Conservation (phyloP, 2,329 filamentous ascomycete species). For the Zymoseptoria pseudotritici region DNA sequence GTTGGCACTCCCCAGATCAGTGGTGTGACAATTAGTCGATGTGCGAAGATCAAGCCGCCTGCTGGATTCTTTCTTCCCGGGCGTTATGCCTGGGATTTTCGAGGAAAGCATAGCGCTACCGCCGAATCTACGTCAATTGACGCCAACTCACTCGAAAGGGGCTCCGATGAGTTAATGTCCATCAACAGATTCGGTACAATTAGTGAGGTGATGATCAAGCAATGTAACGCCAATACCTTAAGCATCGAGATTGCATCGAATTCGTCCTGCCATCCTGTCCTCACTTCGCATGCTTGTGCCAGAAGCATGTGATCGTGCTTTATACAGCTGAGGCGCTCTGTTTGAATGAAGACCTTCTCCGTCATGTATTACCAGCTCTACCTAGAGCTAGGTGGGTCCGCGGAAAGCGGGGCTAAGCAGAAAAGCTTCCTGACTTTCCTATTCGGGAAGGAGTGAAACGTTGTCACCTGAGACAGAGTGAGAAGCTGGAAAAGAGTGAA, state of each 20-base stretch:
- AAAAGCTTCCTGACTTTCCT: not conserved
- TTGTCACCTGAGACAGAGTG: not conserved
- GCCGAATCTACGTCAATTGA: constrained; percentile 1
- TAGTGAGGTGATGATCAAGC: not conserved
- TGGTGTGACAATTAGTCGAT: constrained; percentile 94
- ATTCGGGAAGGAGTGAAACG: not conserved
- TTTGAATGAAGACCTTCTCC: too few relatives aligned
- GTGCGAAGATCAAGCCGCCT: constrained; percentile 66
- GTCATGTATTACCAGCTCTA: too few relatives aligned
- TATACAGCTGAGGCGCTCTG: not conserved
- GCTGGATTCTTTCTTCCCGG: constrained; percentile 10
- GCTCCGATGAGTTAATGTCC: not conserved
- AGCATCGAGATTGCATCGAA: not conserved
- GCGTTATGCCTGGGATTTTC: constrained; percentile 16
- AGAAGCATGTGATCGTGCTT: not conserved
- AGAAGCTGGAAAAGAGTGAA: not conserved
- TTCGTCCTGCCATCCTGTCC: not conserved
- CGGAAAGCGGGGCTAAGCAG: not conserved
- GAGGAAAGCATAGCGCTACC: constrained; percentile 8
- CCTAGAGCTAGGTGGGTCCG: too few relatives aligned
- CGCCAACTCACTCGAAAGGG: constrained; percentile 6
- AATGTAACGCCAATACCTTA: not conserved
- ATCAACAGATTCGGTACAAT: constrained; percentile 2
- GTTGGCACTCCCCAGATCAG: constrained; percentile 75
- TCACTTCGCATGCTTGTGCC: not conserved